Conservation (phyloP, 441 rosid genomes). For the Cnidoscolus chayamansa region DNA sequence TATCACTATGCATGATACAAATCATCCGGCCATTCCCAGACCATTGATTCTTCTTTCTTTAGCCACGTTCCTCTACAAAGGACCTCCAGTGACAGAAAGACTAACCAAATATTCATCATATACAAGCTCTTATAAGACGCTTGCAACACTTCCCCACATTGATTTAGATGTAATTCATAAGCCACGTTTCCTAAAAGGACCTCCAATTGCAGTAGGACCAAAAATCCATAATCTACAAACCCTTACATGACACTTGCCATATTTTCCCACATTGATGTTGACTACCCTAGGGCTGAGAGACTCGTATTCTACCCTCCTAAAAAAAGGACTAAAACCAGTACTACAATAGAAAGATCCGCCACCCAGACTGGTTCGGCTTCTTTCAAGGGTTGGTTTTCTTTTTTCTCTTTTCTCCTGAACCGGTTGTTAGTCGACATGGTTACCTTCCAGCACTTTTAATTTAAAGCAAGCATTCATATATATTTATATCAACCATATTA, state of each 20-base stretch:
- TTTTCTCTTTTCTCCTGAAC: not conserved
- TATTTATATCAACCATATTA: not conserved
- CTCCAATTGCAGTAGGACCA: not conserved
- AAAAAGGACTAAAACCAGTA: not conserved
- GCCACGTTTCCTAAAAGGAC: not conserved
- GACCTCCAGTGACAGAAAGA: no score
- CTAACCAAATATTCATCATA: no score
- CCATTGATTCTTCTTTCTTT: not conserved
- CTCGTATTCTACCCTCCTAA: no score
- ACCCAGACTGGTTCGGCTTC: not conserved
- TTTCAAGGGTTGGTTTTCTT: not conserved
- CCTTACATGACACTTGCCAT: not conserved
- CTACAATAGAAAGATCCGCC: not conserved
- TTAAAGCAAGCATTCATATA: constrained; percentile 6
- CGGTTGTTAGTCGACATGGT: not conserved
- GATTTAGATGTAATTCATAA: not conserved
- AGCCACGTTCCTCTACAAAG: no score
- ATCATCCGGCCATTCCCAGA: not conserved
- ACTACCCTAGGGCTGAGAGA: no score
- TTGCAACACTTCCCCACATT: no score
- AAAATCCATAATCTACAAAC: not conserved
- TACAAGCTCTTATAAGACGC: no score
- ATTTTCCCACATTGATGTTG: not conserved
- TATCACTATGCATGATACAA: no score
- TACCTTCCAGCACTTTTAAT: not conserved